Evolutionary conservation across 805 yeast species (phyloP).

Genomic region (Suhomyces sp.): DNA sequence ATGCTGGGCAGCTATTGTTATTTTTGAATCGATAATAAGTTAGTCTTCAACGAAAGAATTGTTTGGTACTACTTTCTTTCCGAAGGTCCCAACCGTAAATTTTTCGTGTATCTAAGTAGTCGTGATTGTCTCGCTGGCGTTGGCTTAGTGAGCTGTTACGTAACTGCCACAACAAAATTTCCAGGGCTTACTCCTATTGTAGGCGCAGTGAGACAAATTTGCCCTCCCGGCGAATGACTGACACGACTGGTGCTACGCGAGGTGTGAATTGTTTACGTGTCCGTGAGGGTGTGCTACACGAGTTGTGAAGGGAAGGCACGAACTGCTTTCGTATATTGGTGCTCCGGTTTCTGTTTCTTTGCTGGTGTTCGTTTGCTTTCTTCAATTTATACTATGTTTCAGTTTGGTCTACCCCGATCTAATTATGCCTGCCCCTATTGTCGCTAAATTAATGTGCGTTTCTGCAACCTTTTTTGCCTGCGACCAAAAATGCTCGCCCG

Average conservation of each 20-base stretch:
- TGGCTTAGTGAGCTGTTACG: slow-evolving; percentile 1
- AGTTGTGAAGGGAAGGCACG: background rate
- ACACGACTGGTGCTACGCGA: background rate
- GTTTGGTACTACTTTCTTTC: background rate
- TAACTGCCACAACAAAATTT: background rate
- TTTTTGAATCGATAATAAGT: background rate
- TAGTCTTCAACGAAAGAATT: background rate
- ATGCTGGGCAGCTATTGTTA: background rate
- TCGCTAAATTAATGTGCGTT: background rate
- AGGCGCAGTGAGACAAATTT: slow-evolving; percentile 1
- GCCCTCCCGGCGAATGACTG: background rate
- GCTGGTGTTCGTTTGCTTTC: background rate
- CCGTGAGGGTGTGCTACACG: background rate
- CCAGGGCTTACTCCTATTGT: background rate
- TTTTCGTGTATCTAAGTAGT: slow-evolving; percentile 3
- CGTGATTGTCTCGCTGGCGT: slow-evolving; percentile 1
- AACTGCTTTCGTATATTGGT: background rate
- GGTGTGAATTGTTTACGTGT: background rate
- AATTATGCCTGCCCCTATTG: background rate
- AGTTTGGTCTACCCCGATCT: background rate
- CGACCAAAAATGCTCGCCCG: background rate
- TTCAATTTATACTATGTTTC: background rate
- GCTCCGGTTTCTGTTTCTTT: background rate
- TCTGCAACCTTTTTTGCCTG: background rate
- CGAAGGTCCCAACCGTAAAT: background rate